Base-by-base conservation (phyloP, 2,329 filamentous ascomycete genomes). In the Alternaria consortialis region DNA sequence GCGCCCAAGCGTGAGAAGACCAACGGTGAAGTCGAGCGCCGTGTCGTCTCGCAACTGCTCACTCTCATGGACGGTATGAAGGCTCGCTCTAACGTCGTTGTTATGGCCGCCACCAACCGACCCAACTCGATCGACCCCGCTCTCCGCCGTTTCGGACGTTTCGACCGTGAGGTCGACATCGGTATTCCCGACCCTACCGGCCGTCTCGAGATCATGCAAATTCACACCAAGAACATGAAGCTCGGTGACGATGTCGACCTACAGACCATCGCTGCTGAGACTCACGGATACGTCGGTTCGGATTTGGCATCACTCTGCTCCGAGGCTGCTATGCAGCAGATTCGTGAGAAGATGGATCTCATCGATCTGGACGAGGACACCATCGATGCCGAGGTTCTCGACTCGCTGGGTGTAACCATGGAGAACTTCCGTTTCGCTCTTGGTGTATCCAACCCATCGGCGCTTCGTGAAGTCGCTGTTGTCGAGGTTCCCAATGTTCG, bases 151-250 rank as follows among this genome's bases (percentile, higher is more conserved):
- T 98, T 97, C 83, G 95, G 95, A 67, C 95, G 95, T 82, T 98
- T 99, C 85, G 95, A 99, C 80, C 95, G 95, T 80, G 95, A 98
- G 82, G 94, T 99, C 68, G 95, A 99, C 78, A 97, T 99, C 77
- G 94, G 94, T 76, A 97, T 98, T 70, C 95, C 95, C 55, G 95
- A 98, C 84, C 95, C 95, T 53, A 98, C 94, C 74, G 95, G 95
- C 67, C 95, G 95, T 87, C 91, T 99, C 37, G 95, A 99, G 87
- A 98, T 99, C 77, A 90, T 99, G 63, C 93, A 97, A 82, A 99
- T 99, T 71, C 95, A 99, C 87, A 99, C 95, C 82, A 99, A 99
- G 91, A 99, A 99, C 88, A 99, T 99, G 95, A 99, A 99, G 87
- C 88, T 99, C 64, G 93, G 83, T 62, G 95, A 98, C 60, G 95